phyloP scores from a whole-genome alignment of 768 basidiomycete genomes.

The Lactarius hengduanensis region DNA sequence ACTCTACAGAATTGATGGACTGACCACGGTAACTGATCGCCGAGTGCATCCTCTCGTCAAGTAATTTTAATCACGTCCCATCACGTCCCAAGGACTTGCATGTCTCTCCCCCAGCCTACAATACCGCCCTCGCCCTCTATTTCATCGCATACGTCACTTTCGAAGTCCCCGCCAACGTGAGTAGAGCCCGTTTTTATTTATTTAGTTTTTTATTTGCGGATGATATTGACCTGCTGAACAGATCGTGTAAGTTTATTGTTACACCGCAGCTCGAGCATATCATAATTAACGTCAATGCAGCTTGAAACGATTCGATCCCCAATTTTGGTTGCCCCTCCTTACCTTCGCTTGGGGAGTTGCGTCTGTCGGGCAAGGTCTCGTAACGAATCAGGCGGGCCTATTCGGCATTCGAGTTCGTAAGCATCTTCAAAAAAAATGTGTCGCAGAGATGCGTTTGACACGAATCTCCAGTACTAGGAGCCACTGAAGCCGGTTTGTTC shows the following conservation, averaged over 20 bases:
- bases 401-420: slow-evolving; percentile 54
- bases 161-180: slow-evolving; percentile 58
- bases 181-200: slow-evolving; percentile 23
- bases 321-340: slow-evolving; percentile 58
- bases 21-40: slow-evolving; percentile 31
- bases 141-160: slow-evolving; percentile 62
- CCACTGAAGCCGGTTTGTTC: slow-evolving; percentile 52
- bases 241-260: slow-evolving; percentile 41
- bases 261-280: not conserved
- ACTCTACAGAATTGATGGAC: slow-evolving; percentile 48
- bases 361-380: slow-evolving; percentile 53
- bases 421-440: slow-evolving; percentile 33
- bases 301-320: slow-evolving; percentile 59
- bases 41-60: not conserved
- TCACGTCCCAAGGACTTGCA: slow-evolving; percentile 46
- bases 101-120: slow-evolving; percentile 50
- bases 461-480: slow-evolving; percentile 46
- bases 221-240: slow-evolving; percentile 24
- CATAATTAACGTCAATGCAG: slow-evolving; percentile 28
- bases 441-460: not conserved
- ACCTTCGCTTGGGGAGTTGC: slow-evolving; percentile 59
- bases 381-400: slow-evolving; percentile 52
- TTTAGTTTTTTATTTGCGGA: not conserved
- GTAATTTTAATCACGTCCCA: not conserved
- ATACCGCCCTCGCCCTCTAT: slow-evolving; percentile 56